phyloP scores from a whole-genome alignment of 192 early-diverging fungal genomes.

The Coemansia sp. region DNA sequence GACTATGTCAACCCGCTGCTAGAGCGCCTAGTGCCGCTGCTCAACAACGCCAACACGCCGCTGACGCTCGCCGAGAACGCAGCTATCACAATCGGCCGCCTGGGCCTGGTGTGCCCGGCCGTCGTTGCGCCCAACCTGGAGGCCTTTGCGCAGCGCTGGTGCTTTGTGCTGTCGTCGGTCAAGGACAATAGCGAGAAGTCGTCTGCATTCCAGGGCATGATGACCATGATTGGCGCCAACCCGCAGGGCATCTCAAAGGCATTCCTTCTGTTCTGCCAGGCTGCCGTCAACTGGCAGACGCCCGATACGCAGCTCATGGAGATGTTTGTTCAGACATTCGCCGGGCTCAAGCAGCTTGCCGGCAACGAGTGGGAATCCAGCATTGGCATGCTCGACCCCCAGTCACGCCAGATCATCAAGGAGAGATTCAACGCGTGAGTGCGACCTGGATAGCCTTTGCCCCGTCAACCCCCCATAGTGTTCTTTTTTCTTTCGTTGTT shows the following conservation, averaged over 20 bases:
- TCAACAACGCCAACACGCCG: constrained; percentile 62
- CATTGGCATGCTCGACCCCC: constrained; percentile 38
- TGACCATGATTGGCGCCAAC: constrained; percentile 85
- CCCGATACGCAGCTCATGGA: constrained; percentile 44
- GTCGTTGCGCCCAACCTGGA: constrained; percentile 82
- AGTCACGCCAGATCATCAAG: constrained; percentile 35
- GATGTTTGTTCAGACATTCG: constrained; percentile 49
- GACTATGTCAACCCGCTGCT: constrained; percentile 77
- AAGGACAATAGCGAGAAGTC: constrained; percentile 96
- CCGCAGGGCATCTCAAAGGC: constrained; percentile 73
- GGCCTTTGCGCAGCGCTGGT: constrained; percentile 81
- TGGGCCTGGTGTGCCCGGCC: constrained; percentile 81
- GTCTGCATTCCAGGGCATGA: constrained; percentile 92
- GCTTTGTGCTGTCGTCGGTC: constrained; percentile 65
- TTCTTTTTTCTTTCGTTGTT: not conserved
- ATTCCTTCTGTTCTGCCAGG: constrained; percentile 74
- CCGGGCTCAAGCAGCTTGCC: constrained; percentile 46
- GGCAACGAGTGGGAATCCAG: constrained; percentile 43
- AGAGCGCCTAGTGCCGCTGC: constrained; percentile 75
- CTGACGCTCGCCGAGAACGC: constrained; percentile 88
- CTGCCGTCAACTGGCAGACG: constrained; percentile 70
- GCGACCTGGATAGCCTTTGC: not conserved
- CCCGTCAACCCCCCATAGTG: too few species aligned
- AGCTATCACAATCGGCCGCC: constrained; percentile 94
- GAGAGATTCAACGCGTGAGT: constrained; percentile 35